Base-by-base conservation (phyloP, 2,329 filamentous ascomycete species). In the Xylariaceae sp. region DNA sequence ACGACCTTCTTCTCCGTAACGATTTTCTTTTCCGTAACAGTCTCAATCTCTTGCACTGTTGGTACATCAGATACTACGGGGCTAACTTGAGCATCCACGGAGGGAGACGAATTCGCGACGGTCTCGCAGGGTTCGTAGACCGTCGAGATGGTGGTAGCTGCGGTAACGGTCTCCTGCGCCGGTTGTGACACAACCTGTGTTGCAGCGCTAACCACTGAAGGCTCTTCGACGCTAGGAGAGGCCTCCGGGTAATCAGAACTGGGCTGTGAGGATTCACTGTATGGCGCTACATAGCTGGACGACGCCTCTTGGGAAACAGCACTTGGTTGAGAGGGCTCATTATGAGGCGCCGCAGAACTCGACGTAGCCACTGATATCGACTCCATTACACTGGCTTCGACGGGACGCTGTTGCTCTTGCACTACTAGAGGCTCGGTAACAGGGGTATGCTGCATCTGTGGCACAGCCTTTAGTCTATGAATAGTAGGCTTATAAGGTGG, bases 401-500 rank as follows among this genome's bases (percentile, higher is more conserved):
- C 17, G 3, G 53, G 9, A 17, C 9, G 16, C 11, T 43, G 31
- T 17, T 64, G 47, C 19, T 64, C 56, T 16, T 58, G 46, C 16
- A 21, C 26, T 2, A 12, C 52, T 7, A 57, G 60, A 14, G 54
- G 19, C 5, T 67, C 58, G 2, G 53, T 36, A 3, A 54, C 36
- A 17, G 66, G 46, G 6, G 48, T 46, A 6, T 67, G 68, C 12
- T 67, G 67, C 49, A 65, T 49, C 17, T 65, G 51, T 2, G 65
- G 60, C n/a, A 61, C 51, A 11, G 65, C 66, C 41, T 70, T 68
- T 34, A 66, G 51, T 46, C 65, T 50, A 59, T 62, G 45, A 24
- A 67, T 59, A 16, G 72, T 53, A 8, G 67, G 69, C 47, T 75
- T 71, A 36, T 74, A 73, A 1, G 51, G 56, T 2, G 64, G 58